Evolutionary conservation across 331 rosid genomes (phyloP), one percentile per base, ranked within the genome.

Genomic region (Stylosanthes scabra): DNA sequence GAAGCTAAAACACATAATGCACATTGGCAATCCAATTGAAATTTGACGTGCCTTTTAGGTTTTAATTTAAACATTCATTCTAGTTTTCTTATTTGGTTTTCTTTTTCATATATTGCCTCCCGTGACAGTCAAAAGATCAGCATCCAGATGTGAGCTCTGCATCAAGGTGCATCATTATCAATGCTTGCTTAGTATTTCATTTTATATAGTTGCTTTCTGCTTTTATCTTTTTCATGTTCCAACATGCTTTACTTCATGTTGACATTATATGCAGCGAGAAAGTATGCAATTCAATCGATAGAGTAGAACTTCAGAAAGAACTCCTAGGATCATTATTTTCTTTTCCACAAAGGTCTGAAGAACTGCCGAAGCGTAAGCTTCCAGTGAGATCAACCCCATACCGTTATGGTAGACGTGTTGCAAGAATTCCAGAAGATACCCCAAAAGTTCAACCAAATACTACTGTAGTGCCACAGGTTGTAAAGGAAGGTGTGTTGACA

Each of bases 301-400:
- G 73, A 37, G 9, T 59, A 56, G 73, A 15, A 57, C 70, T 66
- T 13, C 70, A 75, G 74, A 71, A 71, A 67, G 79, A 75, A 77
- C 3, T 83, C 66, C 37, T 83, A 42, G 73, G 63, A 71, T 59
- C 77, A 14, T 79, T 83, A 63, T 79, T 83, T 76, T 58, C 12
- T 67, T 82, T 40, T 66, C 79, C 76, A 12, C 66, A 75, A 67
- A 83, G 76, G 71, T 46, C 66, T 25, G 82, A 75, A 31, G 76
- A 75, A 66, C 46, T 9, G 16, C 77, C 82, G 29, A 75, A 66
- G 68, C 67, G 31, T 70, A 66, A 6, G 7, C 47, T 1, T 42
- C 62, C 70, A 16, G 71, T 42, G 54, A 70, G 81, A 59, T 66
- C 4, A 13, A 16, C 41, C 66, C 59, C 71, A 29, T 75, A 27